Conservation (phyloP, 2,329 filamentous ascomycete species). For the Sporothrix globosa region DNA sequence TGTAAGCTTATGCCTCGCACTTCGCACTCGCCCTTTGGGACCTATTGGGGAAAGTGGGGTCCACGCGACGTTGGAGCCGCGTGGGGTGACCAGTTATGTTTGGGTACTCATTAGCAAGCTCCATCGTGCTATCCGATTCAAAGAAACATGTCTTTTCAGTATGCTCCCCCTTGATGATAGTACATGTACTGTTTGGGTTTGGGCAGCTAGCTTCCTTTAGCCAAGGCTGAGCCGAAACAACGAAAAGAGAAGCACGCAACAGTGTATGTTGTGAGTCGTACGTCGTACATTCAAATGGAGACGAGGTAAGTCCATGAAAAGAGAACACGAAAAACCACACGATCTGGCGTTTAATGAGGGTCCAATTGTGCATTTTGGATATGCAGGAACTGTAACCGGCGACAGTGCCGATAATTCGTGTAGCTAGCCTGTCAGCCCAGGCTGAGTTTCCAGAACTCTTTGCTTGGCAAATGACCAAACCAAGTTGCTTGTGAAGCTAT, state of each 20-base stretch:
- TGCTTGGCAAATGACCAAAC: background rate
- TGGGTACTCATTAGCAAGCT: too few relatives aligned
- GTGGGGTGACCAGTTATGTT: too few relatives aligned
- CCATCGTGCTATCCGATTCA: too few relatives aligned
- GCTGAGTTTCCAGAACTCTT: background rate
- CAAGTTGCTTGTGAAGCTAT: background rate
- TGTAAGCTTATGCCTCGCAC: background rate
- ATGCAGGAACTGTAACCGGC: background rate
- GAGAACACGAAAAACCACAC: background rate
- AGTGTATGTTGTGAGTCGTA: too few relatives aligned
- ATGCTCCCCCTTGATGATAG: background rate
- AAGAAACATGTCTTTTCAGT: too few relatives aligned
- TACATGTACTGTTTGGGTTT: too few relatives aligned
- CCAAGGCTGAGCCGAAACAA: conserved; percentile 8
- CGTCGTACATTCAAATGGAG: background rate
- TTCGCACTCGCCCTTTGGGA: background rate
- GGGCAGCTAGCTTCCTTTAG: background rate
- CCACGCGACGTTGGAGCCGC: too few relatives aligned
- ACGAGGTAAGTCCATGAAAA: background rate
- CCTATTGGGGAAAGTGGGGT: background rate
- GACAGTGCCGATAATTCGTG: background rate
- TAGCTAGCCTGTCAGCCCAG: background rate
- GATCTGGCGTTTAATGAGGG: background rate
- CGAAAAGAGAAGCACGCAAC: background rate
- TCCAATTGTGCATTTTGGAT: background rate